Evolutionary conservation across 1,284 basidiomycete genomes (phyloP).

Genomic region (Heterobasidion irregulare): DNA sequence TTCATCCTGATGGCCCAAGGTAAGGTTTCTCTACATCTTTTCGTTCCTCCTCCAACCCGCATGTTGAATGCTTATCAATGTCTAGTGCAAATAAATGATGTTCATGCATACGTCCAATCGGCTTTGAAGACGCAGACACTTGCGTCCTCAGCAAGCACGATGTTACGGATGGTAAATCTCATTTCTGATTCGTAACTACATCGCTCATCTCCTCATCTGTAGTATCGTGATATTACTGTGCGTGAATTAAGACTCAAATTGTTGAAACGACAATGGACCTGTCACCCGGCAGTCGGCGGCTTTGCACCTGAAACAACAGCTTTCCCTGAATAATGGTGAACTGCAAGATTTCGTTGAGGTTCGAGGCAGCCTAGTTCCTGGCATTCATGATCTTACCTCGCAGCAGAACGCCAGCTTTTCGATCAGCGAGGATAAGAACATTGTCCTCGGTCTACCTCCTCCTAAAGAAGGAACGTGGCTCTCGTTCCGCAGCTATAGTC

Average conservation of each 20-base stretch:
- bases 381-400: background rate
- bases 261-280: background rate
- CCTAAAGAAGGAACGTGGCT: conserved; percentile 26
- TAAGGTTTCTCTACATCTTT: conserved; percentile 10
- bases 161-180: conserved; percentile 8
- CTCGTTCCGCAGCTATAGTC: conserved; percentile 33
- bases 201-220: background rate
- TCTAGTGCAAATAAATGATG: conserved; percentile 29
- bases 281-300: conserved; percentile 31
- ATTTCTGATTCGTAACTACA: background rate
- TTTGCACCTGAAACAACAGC: conserved; percentile 36
- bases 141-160: conserved; percentile 6
- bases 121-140: conserved; percentile 7
- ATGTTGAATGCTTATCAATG: too few relatives aligned
- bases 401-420: conserved; percentile 33
- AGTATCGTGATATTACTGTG: conserved; percentile 40
- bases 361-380: background rate
- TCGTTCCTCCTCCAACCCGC: background rate
- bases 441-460: conserved; percentile 40
- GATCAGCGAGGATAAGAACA: conserved; percentile 32
- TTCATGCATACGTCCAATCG: conserved; percentile 4
- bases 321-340: conserved; percentile 31
- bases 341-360: conserved; percentile 47
- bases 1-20: conserved; percentile 45
- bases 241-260: conserved; percentile 1